Evolutionary conservation across 345 rosid species (phyloP).

Genomic region (Mangifera indica): DNA sequence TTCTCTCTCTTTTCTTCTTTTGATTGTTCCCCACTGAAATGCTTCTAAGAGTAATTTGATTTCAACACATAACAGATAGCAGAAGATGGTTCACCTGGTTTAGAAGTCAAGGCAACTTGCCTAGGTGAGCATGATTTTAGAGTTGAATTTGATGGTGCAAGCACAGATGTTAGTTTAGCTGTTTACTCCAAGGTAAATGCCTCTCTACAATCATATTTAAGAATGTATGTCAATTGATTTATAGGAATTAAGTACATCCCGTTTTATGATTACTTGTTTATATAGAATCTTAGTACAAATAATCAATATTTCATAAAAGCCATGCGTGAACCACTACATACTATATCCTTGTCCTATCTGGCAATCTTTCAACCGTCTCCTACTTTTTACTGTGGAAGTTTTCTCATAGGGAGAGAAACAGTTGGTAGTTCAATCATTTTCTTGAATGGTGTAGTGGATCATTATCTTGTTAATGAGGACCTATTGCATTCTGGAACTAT

Average conservation of each 20-base stretch:
- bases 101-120: slow-evolving; percentile 53
- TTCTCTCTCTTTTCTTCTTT: neutral
- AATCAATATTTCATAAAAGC: too few relatives aligned
- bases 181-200: slow-evolving; percentile 58
- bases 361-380: neutral
- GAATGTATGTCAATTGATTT: slow-evolving; percentile 3
- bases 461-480: neutral
- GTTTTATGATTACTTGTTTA: neutral
- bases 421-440: neutral
- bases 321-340: neutral
- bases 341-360: neutral
- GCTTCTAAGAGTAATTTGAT: slow-evolving; percentile 16
- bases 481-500: neutral
- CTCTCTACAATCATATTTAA: neutral
- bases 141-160: slow-evolving; percentile 62
- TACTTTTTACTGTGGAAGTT: neutral
- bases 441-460: neutral
- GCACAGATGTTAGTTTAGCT: slow-evolving; percentile 56
- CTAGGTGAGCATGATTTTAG: slow-evolving; percentile 47
- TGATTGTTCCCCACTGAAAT: neutral
- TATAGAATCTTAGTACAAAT: neutral
- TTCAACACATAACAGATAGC: slow-evolving; percentile 38
- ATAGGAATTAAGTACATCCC: neutral
- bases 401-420: neutral
- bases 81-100: slow-evolving; percentile 39